Percentiles rank a stretch among this genome's conserved stretches.
phyloP scores from a whole-genome alignment of 768 basidiomycete species.

The Crucibulum laeve region DNA sequence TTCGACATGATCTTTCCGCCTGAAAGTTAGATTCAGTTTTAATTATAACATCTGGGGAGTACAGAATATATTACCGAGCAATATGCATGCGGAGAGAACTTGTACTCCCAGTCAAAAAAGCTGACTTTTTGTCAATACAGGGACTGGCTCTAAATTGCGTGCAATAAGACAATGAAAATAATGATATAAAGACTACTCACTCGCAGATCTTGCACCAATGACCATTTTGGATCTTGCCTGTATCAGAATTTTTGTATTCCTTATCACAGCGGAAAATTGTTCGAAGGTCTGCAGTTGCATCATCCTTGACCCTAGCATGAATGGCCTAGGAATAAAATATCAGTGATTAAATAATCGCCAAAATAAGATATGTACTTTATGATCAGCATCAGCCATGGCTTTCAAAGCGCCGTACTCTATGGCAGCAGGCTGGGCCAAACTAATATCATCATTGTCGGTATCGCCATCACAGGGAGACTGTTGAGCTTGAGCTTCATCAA shows the following conservation, averaged over 20 bases:
- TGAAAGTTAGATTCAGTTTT: neutral
- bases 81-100: neutral
- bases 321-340: neutral
- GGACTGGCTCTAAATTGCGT: neutral
- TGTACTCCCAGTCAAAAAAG: neutral
- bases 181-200: constrained; percentile 9
- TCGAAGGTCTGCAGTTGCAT: constrained; percentile 5
- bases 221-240: constrained; percentile 5
- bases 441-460: neutral
- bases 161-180: neutral
- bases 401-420: neutral
- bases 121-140: neutral
- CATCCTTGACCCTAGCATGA: neutral
- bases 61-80: neutral
- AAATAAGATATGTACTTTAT: neutral
- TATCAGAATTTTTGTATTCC: constrained; percentile 7
- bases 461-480: neutral
- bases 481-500: neutral
- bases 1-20: constrained; percentile 7
- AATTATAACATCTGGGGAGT: neutral
- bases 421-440: neutral
- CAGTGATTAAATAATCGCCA: too few species aligned
- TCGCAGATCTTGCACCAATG: constrained; percentile 13
- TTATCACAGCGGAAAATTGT: constrained; percentile 5
- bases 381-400: neutral